Evolutionary conservation across 2,329 filamentous ascomycete species (phyloP).

Genomic region (Fusarium keratoplasticum): DNA sequence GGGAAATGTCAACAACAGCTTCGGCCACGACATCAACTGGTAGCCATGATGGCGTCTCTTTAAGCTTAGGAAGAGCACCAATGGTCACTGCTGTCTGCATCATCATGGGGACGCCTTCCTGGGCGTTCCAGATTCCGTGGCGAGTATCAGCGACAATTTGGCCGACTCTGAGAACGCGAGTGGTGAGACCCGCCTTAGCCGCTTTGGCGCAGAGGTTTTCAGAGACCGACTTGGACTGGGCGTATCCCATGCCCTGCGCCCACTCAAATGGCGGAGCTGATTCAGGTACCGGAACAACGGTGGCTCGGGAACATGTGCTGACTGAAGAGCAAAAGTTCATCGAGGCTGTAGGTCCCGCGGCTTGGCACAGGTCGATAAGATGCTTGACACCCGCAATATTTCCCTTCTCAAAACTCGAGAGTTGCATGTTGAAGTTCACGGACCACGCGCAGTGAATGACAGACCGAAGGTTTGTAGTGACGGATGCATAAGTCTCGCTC

Average conservation of each 20-base stretch:
- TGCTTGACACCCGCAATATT: constrained; percentile 59
- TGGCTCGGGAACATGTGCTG: constrained; percentile 53
- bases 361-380: constrained; percentile 55
- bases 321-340: constrained; percentile 67
- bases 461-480: constrained; percentile 46
- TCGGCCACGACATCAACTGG: constrained; percentile 57
- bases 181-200: constrained; percentile 46
- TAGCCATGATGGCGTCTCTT: constrained; percentile 57
- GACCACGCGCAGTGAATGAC: constrained; percentile 66
- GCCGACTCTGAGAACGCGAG: constrained; percentile 58
- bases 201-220: constrained; percentile 54
- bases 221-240: constrained; percentile 53
- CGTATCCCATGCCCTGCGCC: constrained; percentile 58
- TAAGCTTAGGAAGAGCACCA: constrained; percentile 58
- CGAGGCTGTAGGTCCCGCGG: constrained; percentile 23
- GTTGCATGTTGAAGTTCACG: constrained; percentile 67
- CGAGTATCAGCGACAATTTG: constrained; percentile 61
- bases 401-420: constrained; percentile 61
- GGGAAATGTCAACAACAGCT: constrained; percentile 53
- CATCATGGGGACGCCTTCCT: constrained; percentile 64
- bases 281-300: constrained; percentile 52
- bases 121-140: constrained; percentile 61
- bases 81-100: constrained; percentile 58
- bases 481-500: constrained; percentile 47
- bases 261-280: constrained; percentile 48